Evolutionary conservation across 305 asterid species (phyloP).

Genomic region (Fraxinus velutina): DNA sequence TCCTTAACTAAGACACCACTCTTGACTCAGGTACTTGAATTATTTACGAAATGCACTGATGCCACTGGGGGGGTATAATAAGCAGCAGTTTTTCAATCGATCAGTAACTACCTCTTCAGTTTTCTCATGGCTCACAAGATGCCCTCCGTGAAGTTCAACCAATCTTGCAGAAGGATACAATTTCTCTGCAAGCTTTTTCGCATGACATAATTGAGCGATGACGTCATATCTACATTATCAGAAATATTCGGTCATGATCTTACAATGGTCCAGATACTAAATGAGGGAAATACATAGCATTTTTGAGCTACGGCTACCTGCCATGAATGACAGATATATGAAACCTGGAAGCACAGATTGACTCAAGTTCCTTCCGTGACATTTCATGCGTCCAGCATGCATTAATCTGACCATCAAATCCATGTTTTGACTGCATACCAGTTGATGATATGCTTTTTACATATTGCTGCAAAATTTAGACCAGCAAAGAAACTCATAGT

Average conservation of each 20-base stretch:
- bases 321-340: conserved; percentile 89
- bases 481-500: neutral
- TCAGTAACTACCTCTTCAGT: conserved; percentile 65
- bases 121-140: conserved; percentile 90
- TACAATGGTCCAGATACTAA: neutral
- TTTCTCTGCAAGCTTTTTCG: conserved; percentile 71
- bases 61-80: neutral
- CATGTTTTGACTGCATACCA: conserved; percentile 86
- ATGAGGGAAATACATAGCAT: neutral
- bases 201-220: conserved; percentile 88
- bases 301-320: conserved; percentile 57
- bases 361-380: conserved; percentile 54
- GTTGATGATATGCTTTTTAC: conserved; percentile 75
- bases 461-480: conserved; percentile 62
- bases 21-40: neutral
- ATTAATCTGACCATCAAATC: conserved; percentile 88
- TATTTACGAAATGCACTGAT: neutral
- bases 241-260: conserved; percentile 24
- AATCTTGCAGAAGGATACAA: conserved; percentile 78
- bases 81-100: neutral
- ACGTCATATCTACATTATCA: conserved; percentile 60
- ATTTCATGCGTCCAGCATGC: conserved; percentile 95
- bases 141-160: conserved; percentile 95
- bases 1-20: neutral
- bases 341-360: conserved; percentile 63